Conservation (phyloP, 345 rosid species). For the Populus euphratica region DNA sequence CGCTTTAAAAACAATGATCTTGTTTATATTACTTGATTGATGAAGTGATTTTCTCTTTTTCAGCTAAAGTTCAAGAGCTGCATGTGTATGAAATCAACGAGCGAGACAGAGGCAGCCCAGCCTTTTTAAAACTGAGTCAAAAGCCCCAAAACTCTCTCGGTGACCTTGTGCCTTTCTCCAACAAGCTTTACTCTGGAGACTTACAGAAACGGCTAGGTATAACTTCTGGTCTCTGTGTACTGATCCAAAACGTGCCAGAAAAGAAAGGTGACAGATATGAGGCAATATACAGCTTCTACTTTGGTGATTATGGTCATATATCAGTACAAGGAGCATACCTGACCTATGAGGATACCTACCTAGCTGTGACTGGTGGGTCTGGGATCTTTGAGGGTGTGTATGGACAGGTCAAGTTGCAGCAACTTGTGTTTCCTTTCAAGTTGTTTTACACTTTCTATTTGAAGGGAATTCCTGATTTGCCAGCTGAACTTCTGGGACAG, state of each 20-base stretch:
- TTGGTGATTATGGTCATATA: conserved; percentile 20
- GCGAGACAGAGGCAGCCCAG: conserved; percentile 52
- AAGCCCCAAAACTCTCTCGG: conserved; percentile 38
- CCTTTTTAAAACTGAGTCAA: conserved; percentile 37
- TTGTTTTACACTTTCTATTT: conserved; percentile 22
- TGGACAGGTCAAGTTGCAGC: conserved; percentile 22
- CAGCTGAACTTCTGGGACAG: conserved; percentile 16
- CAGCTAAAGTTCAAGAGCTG: conserved; percentile 45
- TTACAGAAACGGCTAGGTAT: conserved; percentile 17
- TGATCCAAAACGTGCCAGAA: conserved; percentile 18
- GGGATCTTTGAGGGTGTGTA: conserved; percentile 20
- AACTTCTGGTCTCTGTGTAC: conserved; percentile 15
- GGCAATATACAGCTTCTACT: conserved; percentile 26
- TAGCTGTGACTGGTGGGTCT: conserved; percentile 20
- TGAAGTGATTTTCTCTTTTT: not conserved
- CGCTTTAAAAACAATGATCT: not conserved
- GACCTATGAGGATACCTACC: conserved; percentile 13
- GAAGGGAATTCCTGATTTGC: conserved; percentile 22
- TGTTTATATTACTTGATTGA: not conserved
- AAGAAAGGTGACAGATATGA: conserved; percentile 27
- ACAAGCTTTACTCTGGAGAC: conserved; percentile 35
- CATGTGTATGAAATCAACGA: conserved; percentile 54
- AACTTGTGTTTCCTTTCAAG: conserved; percentile 20
- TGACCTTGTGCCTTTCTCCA: conserved; percentile 51
- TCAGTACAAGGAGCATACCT: conserved; percentile 21